Conservation (phyloP, 345 rosid genomes). For the Linum trigynum region DNA sequence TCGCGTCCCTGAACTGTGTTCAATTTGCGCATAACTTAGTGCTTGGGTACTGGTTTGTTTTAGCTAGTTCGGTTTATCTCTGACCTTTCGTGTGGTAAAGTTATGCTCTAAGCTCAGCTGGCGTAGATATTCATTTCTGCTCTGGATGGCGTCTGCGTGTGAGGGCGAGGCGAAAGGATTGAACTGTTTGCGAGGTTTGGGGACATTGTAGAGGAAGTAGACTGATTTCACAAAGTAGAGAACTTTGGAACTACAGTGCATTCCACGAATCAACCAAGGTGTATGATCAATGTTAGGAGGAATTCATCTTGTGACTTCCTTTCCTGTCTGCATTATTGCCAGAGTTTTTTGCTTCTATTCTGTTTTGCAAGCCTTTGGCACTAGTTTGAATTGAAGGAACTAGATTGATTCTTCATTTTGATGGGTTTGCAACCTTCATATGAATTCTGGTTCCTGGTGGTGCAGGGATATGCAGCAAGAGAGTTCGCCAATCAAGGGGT, state of each 20-base stretch:
- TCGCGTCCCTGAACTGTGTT: not conserved
- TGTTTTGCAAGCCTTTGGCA: not conserved
- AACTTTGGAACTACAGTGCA: not conserved
- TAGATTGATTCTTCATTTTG: not conserved
- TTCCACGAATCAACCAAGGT: not conserved
- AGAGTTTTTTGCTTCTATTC: not conserved
- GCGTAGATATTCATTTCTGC: not conserved
- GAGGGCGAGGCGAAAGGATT: not conserved
- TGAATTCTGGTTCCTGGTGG: slow-evolving; percentile 2
- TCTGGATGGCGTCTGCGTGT: not conserved
- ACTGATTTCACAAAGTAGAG: not conserved
- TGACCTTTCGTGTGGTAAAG: too few species aligned
- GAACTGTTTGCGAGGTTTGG: not conserved
- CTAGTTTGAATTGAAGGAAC: not conserved
- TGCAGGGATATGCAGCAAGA: slow-evolving; percentile 93
- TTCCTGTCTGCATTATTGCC: not conserved
- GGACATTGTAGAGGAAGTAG: not conserved
- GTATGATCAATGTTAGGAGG: not conserved
- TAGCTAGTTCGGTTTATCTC: not conserved
- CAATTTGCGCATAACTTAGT: not conserved
- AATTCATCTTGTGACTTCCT: not conserved
- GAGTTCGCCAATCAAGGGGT: slow-evolving; percentile 82
- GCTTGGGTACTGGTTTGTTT: not conserved
- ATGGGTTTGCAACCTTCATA: not conserved
- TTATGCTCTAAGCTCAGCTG: too few species aligned